Evolutionary conservation across 352 stramenopile species (phyloP).

Genomic region (Globisporangium orthogonon): DNA sequence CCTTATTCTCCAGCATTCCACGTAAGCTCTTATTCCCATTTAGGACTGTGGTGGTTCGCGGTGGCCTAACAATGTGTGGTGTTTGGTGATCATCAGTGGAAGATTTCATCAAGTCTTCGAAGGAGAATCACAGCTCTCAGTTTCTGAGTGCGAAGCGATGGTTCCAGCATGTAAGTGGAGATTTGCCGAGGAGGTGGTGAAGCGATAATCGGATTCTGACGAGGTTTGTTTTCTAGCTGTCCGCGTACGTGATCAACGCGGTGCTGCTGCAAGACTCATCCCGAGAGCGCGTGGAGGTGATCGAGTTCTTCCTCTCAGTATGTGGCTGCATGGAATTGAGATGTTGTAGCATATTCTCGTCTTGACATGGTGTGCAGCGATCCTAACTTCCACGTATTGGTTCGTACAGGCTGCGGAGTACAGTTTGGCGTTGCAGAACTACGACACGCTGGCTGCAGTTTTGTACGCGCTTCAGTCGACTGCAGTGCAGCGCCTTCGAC

Average conservation of each 20-base stretch:
- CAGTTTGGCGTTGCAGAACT: conserved; percentile 70
- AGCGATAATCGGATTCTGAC: not conserved
- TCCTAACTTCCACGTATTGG: not conserved
- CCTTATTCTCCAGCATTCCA: conserved; percentile 75
- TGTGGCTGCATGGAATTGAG: not conserved
- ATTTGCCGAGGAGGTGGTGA: not conserved
- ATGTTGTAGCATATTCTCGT: not conserved
- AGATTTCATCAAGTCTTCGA: conserved; percentile 62
- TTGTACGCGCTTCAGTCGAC: conserved; percentile 84
- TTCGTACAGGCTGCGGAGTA: conserved; percentile 52
- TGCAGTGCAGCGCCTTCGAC: conserved; percentile 73
- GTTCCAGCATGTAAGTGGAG: conserved; percentile 74
- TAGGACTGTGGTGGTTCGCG: not conserved
- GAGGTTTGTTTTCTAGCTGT: conserved; percentile 31
- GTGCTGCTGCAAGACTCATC: conserved; percentile 63
- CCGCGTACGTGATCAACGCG: conserved; percentile 77
- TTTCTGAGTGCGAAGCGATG: conserved; percentile 69
- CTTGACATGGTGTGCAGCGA: not conserved
- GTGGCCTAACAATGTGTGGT: not conserved
- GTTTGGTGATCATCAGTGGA: conserved; percentile 28
- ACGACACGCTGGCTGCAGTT: conserved; percentile 78
- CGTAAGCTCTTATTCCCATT: conserved; percentile 16
- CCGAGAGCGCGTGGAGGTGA: conserved; percentile 60
- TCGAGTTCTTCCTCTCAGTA: conserved; percentile 78
- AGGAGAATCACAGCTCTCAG: conserved; percentile 39